Percentiles rank a stretch among this genome's conserved stretches.
Conservation (phyloP, 306 rosid species). For the Rosa persica region DNA sequence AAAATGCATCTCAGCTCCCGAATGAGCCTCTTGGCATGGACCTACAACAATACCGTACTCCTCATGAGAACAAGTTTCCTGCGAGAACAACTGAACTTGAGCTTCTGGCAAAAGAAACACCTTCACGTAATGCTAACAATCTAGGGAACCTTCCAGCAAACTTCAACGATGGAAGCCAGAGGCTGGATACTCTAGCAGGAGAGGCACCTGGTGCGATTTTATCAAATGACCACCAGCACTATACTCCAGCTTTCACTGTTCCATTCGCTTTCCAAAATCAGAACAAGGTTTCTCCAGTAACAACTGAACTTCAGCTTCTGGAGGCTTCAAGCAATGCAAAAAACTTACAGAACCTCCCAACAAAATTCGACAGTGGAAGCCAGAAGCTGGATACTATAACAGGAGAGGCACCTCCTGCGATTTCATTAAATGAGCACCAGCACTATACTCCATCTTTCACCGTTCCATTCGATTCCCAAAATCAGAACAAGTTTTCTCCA, state of each 20-base stretch:
- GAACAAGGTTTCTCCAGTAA: slow-evolving; percentile 11
- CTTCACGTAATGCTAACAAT: not conserved
- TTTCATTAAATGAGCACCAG: slow-evolving; percentile 19
- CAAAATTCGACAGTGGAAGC: slow-evolving; percentile 14
- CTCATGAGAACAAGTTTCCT: slow-evolving; percentile 13
- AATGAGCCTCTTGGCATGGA: not conserved
- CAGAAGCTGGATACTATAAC: slow-evolving; percentile 18
- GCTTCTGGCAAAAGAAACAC: not conserved
- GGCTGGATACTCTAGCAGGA: slow-evolving; percentile 10
- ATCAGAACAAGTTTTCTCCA: slow-evolving; percentile 20
- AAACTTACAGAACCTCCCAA: slow-evolving; percentile 4
- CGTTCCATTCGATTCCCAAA: slow-evolving; percentile 8
- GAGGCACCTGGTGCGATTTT: slow-evolving; percentile 18
- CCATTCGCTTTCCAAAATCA: slow-evolving; percentile 17
- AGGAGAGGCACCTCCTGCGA: slow-evolving; percentile 10
- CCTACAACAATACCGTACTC: not conserved
- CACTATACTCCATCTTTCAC: not conserved
- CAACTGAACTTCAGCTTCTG: slow-evolving; percentile 6
- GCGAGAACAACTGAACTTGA: slow-evolving; percentile 5
- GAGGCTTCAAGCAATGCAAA: not conserved
- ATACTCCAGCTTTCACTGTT: not conserved
- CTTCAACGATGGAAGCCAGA: slow-evolving; percentile 21
- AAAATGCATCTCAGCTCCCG: not conserved
- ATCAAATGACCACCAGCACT: slow-evolving; percentile 4
- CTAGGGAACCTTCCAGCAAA: slow-evolving; percentile 9